phyloP scores from a whole-genome alignment of 1,284 basidiomycete species.

The Schizopora paradoxa region DNA sequence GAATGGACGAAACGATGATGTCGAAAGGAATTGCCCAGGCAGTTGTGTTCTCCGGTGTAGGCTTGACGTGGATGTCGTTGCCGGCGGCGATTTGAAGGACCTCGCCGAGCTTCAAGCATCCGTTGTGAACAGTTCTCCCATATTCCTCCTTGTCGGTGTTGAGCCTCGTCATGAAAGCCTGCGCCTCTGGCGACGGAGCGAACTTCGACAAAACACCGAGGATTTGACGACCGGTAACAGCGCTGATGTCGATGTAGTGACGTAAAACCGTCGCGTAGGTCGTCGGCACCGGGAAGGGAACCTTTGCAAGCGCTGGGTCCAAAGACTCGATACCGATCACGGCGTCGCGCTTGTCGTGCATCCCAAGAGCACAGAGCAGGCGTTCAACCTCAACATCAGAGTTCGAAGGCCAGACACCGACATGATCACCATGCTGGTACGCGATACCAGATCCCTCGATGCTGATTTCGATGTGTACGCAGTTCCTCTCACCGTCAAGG shows the following conservation, averaged over 20 bases:
- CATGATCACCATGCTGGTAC: constrained; percentile 99
- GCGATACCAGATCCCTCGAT: constrained; percentile 93
- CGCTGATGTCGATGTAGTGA: constrained; percentile 95
- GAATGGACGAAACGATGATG: constrained; percentile 88
- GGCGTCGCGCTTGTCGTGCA: constrained; percentile 71
- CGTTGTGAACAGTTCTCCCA: constrained; percentile 66
- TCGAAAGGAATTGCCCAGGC: constrained; percentile 96
- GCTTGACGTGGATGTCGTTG: constrained; percentile 55
- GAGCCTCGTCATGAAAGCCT: constrained; percentile 69
- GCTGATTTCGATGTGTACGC: constrained; percentile 92
- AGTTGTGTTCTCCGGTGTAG: constrained; percentile 68
- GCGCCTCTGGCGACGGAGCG: constrained; percentile 78
- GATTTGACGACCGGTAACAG: constrained; percentile 90
- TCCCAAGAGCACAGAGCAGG: constrained; percentile 80
- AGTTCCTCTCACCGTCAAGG: constrained; percentile 76
- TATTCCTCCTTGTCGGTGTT: constrained; percentile 89
- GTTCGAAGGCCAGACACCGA: constrained; percentile 96
- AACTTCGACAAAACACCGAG: constrained; percentile 84
- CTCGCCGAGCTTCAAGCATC: constrained; percentile 87
- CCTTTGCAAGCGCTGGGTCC: constrained; percentile 96
- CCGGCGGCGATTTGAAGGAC: constrained; percentile 86
- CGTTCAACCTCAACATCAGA: constrained; percentile 89
- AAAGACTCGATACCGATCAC: constrained; percentile 92
- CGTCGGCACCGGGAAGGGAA: constrained; percentile 96
- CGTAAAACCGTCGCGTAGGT: constrained; percentile 93